Conservation (phyloP, 352 stramenopile genomes). For the Phytophthora pisi region DNA sequence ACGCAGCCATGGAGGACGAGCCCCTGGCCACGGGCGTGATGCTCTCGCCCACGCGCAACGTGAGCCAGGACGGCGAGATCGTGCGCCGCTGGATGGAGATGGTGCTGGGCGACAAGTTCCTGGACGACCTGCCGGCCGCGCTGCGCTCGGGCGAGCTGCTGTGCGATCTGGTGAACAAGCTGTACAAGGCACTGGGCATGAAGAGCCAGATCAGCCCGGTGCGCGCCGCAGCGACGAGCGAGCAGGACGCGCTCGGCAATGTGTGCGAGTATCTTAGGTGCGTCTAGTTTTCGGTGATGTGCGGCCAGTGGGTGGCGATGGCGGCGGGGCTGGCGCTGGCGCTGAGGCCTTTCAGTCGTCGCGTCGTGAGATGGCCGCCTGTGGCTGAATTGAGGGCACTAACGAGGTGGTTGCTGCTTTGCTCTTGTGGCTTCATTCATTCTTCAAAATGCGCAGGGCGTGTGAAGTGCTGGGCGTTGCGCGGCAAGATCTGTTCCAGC, state of each 20-base stretch:
- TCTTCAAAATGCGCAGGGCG: conserved; percentile 44
- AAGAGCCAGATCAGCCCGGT: conserved; percentile 53
- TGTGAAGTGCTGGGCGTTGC: conserved; percentile 72
- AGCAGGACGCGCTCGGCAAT: conserved; percentile 41
- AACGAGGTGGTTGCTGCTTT: conserved; percentile 16
- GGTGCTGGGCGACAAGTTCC: conserved; percentile 83
- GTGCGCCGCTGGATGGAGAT: conserved; percentile 89
- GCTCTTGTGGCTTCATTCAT: not conserved
- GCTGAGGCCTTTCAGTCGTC: conserved; percentile 6
- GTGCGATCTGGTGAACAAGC: conserved; percentile 70
- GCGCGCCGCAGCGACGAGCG: conserved; percentile 7
- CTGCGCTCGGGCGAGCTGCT: conserved; percentile 70
- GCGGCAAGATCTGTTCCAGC: conserved; percentile 66
- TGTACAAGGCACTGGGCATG: conserved; percentile 83
- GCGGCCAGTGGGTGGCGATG: not conserved
- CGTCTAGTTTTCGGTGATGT: not conserved
- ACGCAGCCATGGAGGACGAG: conserved; percentile 30
- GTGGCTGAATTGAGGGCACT: conserved; percentile 20
- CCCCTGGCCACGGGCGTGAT: conserved; percentile 33
- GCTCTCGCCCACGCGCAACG: conserved; percentile 46
- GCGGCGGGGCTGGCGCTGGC: too few relatives aligned
- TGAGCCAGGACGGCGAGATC: conserved; percentile 65
- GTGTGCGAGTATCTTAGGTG: conserved; percentile 74
- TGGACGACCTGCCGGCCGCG: conserved; percentile 48
- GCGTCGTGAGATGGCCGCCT: not conserved